Evolutionary conservation across 208 protist genomes (phyloP).

Genomic region (Crithidia expoeki): DNA sequence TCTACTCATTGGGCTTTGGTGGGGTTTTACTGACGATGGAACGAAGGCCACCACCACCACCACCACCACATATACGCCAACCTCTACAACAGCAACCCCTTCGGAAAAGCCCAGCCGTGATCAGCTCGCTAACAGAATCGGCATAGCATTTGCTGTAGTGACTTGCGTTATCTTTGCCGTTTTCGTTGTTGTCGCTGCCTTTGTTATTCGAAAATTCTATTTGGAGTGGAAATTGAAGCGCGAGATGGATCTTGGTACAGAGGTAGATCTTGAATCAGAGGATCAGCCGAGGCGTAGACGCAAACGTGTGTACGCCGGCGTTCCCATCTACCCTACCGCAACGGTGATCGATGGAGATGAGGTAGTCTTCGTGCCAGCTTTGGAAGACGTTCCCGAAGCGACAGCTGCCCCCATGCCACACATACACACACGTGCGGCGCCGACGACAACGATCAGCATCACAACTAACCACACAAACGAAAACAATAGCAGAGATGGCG

Average conservation of each 20-base stretch:
- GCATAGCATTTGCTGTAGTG: neutral
- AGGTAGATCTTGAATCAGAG: neutral
- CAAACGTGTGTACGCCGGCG: neutral
- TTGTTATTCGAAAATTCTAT: neutral
- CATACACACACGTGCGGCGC: neutral
- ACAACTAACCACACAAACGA: neutral
- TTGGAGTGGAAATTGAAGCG: too few relatives aligned
- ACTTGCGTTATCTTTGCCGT: neutral
- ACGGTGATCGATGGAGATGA: slow-evolving; percentile 4
- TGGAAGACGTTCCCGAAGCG: slow-evolving; percentile 10
- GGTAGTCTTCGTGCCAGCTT: neutral
- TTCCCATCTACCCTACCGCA: slow-evolving; percentile 10
- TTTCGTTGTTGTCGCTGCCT: neutral
- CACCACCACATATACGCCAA: neutral
- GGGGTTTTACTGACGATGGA: neutral
- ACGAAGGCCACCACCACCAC: neutral
- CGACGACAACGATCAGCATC: neutral
- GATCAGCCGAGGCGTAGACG: neutral
- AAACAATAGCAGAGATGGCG: neutral
- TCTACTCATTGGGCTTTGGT: too few relatives aligned
- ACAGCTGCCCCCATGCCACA: neutral
- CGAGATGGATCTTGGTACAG: too few relatives aligned
- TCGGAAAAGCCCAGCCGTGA: neutral
- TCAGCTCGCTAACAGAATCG: neutral
- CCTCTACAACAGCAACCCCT: neutral